Evolutionary conservation across 1,284 basidiomycete species (phyloP).

Genomic region (Stygiomarasmius scandens): DNA sequence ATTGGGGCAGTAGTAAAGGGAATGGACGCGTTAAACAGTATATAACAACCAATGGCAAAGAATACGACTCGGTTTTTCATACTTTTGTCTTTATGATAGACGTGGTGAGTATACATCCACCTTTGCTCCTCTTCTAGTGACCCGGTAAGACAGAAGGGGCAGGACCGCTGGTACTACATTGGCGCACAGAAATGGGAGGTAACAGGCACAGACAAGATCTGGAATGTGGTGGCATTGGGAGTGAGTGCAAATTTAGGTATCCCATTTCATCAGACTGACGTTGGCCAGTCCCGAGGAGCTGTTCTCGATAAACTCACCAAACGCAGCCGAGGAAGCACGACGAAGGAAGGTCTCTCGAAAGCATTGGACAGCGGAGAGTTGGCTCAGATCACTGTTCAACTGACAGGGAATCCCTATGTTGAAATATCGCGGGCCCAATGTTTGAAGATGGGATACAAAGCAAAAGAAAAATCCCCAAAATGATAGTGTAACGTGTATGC

Average conservation of each 20-base stretch:
- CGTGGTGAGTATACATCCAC: slow-evolving; percentile 32
- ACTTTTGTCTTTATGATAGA: slow-evolving; percentile 49
- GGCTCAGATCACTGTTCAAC: slow-evolving; percentile 42
- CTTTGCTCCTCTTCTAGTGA: neutral
- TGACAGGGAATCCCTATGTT: slow-evolving; percentile 33
- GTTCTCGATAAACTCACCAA: slow-evolving; percentile 36
- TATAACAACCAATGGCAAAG: slow-evolving; percentile 30
- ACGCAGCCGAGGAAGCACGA: slow-evolving; percentile 27
- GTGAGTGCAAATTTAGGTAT: no score
- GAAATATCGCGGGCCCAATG: slow-evolving; percentile 28
- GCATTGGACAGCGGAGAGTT: slow-evolving; percentile 39
- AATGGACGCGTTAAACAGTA: slow-evolving; percentile 36
- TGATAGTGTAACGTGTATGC: neutral
- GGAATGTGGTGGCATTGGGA: slow-evolving; percentile 37
- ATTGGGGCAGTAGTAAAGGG: slow-evolving; percentile 45
- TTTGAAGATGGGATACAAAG: slow-evolving; percentile 21
- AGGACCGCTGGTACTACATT: slow-evolving; percentile 51
- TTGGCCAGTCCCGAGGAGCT: slow-evolving; percentile 37
- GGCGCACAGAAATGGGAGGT: slow-evolving; percentile 45
- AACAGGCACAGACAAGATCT: slow-evolving; percentile 31
- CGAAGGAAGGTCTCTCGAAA: slow-evolving; percentile 29
- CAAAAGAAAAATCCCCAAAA: slow-evolving; percentile 4
- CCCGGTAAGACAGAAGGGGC: slow-evolving; percentile 9
- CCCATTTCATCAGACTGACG: no score
- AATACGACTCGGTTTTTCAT: slow-evolving; percentile 37